Percentiles rank a stretch among this genome's conserved stretches.
These are phyloP conservation scores for Rhizopogon parksii DNA, from an alignment of 1,284 basidiomycete genomes.

Conservation along the genomic window DNA sequence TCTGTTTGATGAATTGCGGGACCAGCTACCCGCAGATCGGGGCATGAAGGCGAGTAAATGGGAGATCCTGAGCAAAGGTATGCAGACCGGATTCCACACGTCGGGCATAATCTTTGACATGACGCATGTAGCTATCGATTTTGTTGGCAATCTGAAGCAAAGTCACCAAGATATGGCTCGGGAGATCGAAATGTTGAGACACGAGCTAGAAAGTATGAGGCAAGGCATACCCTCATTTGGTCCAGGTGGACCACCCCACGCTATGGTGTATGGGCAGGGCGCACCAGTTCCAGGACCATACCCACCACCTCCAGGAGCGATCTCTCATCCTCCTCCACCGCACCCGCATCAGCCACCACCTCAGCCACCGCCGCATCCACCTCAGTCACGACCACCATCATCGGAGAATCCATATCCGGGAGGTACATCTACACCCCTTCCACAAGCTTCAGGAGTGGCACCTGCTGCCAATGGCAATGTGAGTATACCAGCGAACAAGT, in stretches of 20 bases:
- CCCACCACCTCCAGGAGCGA: constrained; percentile 35
- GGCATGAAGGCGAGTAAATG: constrained; percentile 95
- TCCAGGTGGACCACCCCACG: constrained; percentile 43
- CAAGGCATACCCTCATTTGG: constrained; percentile 51
- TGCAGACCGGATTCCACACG: constrained; percentile 15
- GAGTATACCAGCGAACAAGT: constrained; percentile 28
- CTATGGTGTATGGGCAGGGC: constrained; percentile 47
- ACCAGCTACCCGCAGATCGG: constrained; percentile 83
- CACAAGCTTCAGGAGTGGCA: constrained; percentile 21
- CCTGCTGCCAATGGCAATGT: constrained; percentile 26
- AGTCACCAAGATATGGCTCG: constrained; percentile 68
- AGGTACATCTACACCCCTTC: constrained; percentile 25
- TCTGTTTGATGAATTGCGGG: constrained; percentile 88
- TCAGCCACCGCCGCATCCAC: constrained; percentile 26
- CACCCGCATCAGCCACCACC: constrained; percentile 32
- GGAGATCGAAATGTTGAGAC: constrained; percentile 71
- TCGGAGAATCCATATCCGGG: constrained; percentile 45
- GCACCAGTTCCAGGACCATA: constrained; percentile 35
- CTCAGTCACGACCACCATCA: constrained; percentile 35
- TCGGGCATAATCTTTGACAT: constrained; percentile 10
- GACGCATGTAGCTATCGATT: constrained; percentile 69
- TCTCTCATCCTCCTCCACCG: constrained; percentile 35
- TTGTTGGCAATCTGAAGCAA: constrained; percentile 71
- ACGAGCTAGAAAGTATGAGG: constrained; percentile 64
- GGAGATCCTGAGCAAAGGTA: constrained; percentile 93